These are phyloP conservation scores for Luvunga scandens DNA, from an alignment of 345 rosid species.

Conservation along the genomic window DNA sequence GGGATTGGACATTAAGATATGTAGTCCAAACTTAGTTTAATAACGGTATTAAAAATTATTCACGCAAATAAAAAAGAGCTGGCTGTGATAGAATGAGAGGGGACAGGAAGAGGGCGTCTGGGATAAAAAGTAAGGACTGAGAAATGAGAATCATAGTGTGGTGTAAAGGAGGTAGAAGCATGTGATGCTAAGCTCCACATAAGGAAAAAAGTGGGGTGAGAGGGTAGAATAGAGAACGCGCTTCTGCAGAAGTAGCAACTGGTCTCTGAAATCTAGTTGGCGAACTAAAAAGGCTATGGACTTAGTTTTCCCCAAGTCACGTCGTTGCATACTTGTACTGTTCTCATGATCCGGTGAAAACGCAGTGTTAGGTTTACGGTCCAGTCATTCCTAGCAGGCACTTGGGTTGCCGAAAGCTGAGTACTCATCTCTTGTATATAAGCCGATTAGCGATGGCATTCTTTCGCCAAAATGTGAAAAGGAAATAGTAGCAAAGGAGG, in stretches of 20 bases:
- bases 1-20: conserved; percentile 10
- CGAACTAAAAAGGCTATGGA: background rate
- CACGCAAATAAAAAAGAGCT: conserved; percentile 13
- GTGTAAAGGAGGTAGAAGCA: conserved; percentile 27
- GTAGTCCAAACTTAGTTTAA: conserved; percentile 5
- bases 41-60: conserved; percentile 26
- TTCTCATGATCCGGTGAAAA: conserved; percentile 11
- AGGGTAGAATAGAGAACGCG: conserved; percentile 9
- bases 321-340: background rate
- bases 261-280: background rate
- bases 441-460: background rate
- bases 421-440: background rate
- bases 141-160: conserved; percentile 18
- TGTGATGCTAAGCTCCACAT: conserved; percentile 29
- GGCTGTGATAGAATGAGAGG: conserved; percentile 23
- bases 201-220: background rate
- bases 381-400: background rate
- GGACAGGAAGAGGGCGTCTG: conserved; percentile 21
- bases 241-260: background rate
- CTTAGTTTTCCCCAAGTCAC: conserved; percentile 3
- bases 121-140: conserved; percentile 10
- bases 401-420: conserved; percentile 9
- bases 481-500: background rate
- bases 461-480: background rate
- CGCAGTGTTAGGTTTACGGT: background rate